Evolutionary conservation across 805 yeast genomes (phyloP).

Genomic region (Suhomyces prunicola): DNA sequence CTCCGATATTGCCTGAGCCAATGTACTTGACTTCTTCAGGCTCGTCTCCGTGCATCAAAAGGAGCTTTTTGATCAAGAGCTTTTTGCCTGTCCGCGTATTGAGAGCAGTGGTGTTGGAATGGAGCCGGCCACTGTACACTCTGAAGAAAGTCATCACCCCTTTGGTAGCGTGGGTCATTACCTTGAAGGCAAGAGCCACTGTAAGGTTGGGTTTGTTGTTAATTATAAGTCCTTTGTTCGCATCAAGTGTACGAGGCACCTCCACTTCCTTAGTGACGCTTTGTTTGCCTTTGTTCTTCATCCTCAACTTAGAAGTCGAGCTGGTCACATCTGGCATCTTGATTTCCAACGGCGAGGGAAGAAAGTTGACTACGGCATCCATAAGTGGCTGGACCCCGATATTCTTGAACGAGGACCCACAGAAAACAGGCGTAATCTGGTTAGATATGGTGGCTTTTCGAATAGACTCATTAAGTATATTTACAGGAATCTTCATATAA

Average conservation of each 20-base stretch:
- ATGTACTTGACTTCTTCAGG: conserved; percentile 69
- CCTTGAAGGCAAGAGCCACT: conserved; percentile 88
- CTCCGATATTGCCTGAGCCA: conserved; percentile 85
- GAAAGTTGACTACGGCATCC: conserved; percentile 73
- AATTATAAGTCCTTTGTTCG: conserved; percentile 47
- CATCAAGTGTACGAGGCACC: conserved; percentile 37
- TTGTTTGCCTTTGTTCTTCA: conserved; percentile 15
- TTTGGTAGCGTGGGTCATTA: conserved; percentile 76
- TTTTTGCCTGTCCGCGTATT: conserved; percentile 70
- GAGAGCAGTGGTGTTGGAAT: conserved; percentile 56
- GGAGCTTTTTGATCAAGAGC: conserved; percentile 62
- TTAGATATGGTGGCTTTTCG: conserved; percentile 58
- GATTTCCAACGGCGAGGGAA: conserved; percentile 79
- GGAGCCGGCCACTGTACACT: conserved; percentile 79
- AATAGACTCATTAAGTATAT: conserved; percentile 56
- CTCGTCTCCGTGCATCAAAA: conserved; percentile 84
- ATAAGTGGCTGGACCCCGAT: conserved; percentile 93
- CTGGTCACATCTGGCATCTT: conserved; percentile 51
- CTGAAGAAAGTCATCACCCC: conserved; percentile 84
- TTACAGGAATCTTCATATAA: conserved; percentile 60
- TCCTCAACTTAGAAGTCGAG: conserved; percentile 13
- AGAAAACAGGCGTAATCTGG: conserved; percentile 71
- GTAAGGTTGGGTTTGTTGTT: conserved; percentile 59
- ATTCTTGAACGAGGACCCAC: conserved; percentile 90
- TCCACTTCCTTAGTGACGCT: conserved; percentile 10